Evolutionary conservation across 257 asterid genomes (phyloP).

Genomic region (Euphrasia confusa): DNA sequence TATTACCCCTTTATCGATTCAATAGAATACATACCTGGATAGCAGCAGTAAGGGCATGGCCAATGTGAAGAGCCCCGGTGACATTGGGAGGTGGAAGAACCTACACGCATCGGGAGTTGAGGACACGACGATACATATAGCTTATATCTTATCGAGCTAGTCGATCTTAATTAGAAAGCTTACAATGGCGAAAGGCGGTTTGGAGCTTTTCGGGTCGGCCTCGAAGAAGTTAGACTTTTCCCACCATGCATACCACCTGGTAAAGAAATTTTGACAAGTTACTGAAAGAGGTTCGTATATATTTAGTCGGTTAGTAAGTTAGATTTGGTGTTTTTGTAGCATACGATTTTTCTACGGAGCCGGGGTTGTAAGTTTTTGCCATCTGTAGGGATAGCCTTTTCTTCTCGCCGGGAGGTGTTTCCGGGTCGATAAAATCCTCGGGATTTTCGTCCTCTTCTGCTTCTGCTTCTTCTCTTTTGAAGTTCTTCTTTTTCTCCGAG

Average conservation of each 20-base stretch:
- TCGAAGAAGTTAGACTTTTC: constrained; percentile 74
- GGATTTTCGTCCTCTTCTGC: constrained; percentile 47
- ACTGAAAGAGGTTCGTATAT: not conserved
- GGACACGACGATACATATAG: too few relatives aligned
- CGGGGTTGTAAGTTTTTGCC: constrained; percentile 80
- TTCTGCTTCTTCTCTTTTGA: constrained; percentile 42
- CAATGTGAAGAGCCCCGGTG: constrained; percentile 78
- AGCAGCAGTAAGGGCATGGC: constrained; percentile 83
- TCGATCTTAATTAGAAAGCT: constrained; percentile 27
- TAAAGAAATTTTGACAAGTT: constrained; percentile 12
- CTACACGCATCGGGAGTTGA: constrained; percentile 25
- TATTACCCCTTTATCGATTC: not conserved
- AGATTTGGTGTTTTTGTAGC: not conserved
- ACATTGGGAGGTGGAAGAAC: constrained; percentile 84
- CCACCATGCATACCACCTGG: constrained; percentile 99
- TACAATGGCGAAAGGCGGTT: constrained; percentile 78
- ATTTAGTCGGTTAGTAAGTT: not conserved
- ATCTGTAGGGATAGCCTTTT: constrained; percentile 66
- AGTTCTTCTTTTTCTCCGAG: constrained; percentile 65
- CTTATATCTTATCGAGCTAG: too few relatives aligned
- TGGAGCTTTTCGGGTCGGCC: constrained; percentile 78
- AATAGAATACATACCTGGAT: constrained; percentile 45
- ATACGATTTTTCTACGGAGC: constrained; percentile 76
- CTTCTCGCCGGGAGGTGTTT: constrained; percentile 70
- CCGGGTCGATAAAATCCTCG: constrained; percentile 75